Conservation (phyloP, 2,329 filamentous ascomycete species). For the Exophiala alcalophila region DNA sequence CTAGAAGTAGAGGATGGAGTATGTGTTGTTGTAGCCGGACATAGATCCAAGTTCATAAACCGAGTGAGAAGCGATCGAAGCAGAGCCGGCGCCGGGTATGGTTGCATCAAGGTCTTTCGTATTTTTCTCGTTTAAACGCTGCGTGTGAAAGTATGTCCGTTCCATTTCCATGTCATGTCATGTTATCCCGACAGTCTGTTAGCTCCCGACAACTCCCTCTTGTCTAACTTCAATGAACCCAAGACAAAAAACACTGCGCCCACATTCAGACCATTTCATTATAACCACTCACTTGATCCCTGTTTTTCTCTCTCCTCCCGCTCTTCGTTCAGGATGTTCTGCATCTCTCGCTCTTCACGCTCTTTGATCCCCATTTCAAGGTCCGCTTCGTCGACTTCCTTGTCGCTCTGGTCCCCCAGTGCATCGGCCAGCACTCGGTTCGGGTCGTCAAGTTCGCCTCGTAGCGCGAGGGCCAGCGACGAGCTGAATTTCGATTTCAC, state of each 20-base stretch:
- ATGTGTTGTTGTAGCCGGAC: neutral
- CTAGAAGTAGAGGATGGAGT: neutral
- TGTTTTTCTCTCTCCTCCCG: conserved; percentile 16
- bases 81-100: too few species aligned
- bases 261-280: too few species aligned
- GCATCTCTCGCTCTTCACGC: conserved; percentile 26
- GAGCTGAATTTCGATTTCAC: conserved; percentile 16
- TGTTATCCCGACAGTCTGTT: too few species aligned
- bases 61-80: too few species aligned
- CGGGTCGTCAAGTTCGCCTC: conserved; percentile 27
- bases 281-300: conserved; percentile 17
- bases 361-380: conserved; percentile 27
- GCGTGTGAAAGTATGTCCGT: too few species aligned
- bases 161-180: too few species aligned
- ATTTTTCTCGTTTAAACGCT: too few species aligned
- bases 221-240: too few species aligned
- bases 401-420: conserved; percentile 31
- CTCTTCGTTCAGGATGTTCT: conserved; percentile 30
- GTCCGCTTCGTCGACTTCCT: conserved; percentile 29
- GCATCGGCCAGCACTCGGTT: conserved; percentile 29
- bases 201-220: too few species aligned
- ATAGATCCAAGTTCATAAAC: neutral
- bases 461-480: conserved; percentile 26
- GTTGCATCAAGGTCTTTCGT: too few species aligned
- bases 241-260: too few species aligned